Percentiles rank a stretch among this genome's conserved stretches.
Conservation (phyloP, 192 early-diverging fungal genomes). For the Gorgonomyces haynaldii region DNA sequence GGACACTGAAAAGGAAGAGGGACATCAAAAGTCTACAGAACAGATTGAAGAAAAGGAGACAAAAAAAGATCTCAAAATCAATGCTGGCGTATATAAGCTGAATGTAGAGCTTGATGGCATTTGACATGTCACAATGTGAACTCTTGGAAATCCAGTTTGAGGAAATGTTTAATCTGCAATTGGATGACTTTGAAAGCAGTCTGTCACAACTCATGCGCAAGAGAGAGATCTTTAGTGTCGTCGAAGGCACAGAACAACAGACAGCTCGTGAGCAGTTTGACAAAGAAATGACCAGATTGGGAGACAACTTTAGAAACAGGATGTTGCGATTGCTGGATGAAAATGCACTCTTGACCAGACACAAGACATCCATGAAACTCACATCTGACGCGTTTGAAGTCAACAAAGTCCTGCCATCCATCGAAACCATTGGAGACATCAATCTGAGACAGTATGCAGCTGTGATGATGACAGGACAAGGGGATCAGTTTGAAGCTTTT, state of each 20-base stretch:
- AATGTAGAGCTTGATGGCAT: slow-evolving; percentile 28
- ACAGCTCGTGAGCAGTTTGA: background rate
- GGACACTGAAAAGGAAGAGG: slow-evolving; percentile 21
- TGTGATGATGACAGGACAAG: slow-evolving; percentile 3
- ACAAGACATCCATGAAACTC: background rate
- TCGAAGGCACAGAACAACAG: background rate
- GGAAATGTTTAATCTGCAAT: slow-evolving; percentile 32
- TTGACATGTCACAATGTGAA: slow-evolving; percentile 32
- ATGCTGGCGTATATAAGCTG: slow-evolving; percentile 18
- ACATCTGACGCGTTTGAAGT: background rate
- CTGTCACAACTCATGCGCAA: slow-evolving; percentile 29
- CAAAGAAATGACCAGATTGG: slow-evolving; percentile 1
- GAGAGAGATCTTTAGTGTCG: slow-evolving; percentile 11
- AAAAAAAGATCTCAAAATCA: slow-evolving; percentile 27
- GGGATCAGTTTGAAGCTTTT: slow-evolving; percentile 16
- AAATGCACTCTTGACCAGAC: background rate
- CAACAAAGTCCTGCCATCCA: background rate
- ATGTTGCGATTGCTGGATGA: background rate
- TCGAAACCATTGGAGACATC: background rate
- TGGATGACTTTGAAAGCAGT: slow-evolving; percentile 35
- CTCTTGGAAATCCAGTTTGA: slow-evolving; percentile 30
- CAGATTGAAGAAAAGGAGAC: slow-evolving; percentile 14
- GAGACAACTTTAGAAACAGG: background rate
- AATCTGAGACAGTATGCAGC: background rate
- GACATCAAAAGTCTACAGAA: slow-evolving; percentile 1